These are phyloP conservation scores for Harringtonia aguacate DNA, from an alignment of 2,329 filamentous ascomycete genomes.

Conservation along the genomic window DNA sequence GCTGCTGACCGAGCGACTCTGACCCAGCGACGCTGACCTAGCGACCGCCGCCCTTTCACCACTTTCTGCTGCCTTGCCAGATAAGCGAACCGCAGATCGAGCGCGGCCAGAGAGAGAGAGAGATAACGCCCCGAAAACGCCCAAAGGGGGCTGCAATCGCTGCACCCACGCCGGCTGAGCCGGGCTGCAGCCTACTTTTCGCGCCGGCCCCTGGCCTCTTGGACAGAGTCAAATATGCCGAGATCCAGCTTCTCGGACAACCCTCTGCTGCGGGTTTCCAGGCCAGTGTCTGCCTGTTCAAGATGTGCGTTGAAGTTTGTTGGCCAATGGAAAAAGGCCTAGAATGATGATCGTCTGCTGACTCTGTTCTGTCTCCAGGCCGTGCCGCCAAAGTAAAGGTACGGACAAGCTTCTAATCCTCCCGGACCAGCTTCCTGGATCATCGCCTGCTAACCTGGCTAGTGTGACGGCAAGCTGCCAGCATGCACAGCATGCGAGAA, in stretches of 20 bases:
- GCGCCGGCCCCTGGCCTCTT: too few species aligned
- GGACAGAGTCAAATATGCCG: too few species aligned
- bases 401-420: background rate
- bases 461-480: conserved; percentile 92
- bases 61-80: too few species aligned
- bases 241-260: conserved; percentile 33
- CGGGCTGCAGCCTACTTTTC: too few species aligned
- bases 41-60: too few species aligned
- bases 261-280: conserved; percentile 60
- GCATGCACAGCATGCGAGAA: conserved; percentile 94
- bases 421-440: background rate
- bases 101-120: too few species aligned
- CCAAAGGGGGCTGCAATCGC: too few species aligned
- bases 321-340: background rate
- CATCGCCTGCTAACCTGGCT: conserved; percentile 1
- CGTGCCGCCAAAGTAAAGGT: conserved; percentile 90
- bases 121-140: too few species aligned
- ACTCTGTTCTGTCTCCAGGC: conserved; percentile 27
- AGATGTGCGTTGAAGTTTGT: conserved; percentile 42
- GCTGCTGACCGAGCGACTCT: too few species aligned
- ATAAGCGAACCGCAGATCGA: too few species aligned
- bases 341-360: background rate
- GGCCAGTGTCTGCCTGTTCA: conserved; percentile 70
- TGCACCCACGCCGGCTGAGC: too few species aligned
- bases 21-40: too few species aligned